phyloP scores from a whole-genome alignment of 805 yeast genomes.

The Pichia cephalocereana region DNA sequence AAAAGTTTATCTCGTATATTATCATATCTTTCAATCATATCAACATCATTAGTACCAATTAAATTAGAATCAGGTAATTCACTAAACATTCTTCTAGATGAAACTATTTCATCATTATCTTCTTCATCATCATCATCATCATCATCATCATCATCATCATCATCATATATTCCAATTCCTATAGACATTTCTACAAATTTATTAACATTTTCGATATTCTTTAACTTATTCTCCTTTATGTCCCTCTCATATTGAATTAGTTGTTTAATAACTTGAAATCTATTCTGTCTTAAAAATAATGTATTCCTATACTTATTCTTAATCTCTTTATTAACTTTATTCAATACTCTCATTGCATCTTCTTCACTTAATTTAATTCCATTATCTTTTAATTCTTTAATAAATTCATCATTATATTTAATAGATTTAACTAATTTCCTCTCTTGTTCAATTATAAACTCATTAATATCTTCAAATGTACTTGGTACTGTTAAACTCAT shows the following conservation, averaged over 20 bases:
- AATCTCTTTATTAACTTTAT: constrained; percentile 2
- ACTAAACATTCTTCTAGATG: constrained; percentile 14
- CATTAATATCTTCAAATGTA: constrained; percentile 19
- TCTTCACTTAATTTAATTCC: constrained; percentile 6
- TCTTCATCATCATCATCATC: constrained; percentile 13
- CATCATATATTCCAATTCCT: constrained; percentile 2
- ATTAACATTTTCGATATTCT: constrained; percentile 20
- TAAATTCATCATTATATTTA: constrained; percentile 8
- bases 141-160: background rate
- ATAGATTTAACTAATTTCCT: constrained; percentile 14
- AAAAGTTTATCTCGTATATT: constrained; percentile 10
- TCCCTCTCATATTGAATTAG: constrained; percentile 19
- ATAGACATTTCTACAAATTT: constrained; percentile 15
- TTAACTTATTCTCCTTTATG: constrained; percentile 8
- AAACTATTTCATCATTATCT: constrained; percentile 2
- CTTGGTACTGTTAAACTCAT: constrained; percentile 7
- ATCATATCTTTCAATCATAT: constrained; percentile 21
- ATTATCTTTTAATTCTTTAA: constrained; percentile 6
- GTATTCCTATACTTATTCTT: constrained; percentile 12
- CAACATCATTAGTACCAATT: constrained; percentile 13
- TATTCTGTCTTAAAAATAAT: constrained; percentile 24
- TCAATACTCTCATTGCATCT: constrained; percentile 2
- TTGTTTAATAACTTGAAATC: constrained; percentile 23
- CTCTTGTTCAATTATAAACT: constrained; percentile 19
- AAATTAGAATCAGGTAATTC: constrained; percentile 24